Base-by-base conservation (phyloP, 2,329 filamentous ascomycete species). In the Xylariaceae sp. region DNA sequence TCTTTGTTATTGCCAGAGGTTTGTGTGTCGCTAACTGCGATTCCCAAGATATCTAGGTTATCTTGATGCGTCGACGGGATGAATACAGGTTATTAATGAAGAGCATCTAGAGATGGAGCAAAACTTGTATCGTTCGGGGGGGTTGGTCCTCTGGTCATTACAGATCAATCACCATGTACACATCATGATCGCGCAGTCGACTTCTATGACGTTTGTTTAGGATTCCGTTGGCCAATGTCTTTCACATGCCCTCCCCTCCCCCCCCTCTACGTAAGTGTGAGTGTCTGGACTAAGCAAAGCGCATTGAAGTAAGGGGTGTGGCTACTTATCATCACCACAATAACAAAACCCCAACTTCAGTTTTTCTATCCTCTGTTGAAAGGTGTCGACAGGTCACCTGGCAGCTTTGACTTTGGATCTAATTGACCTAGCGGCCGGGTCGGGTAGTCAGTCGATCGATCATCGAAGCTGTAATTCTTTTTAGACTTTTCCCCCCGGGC, bases 161-260 rank as follows among this genome's bases (percentile, higher is more conserved):
- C 6, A 12, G 42, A 19, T 19, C 2, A 19, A 19, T 19, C 19
- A 19, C 19, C 19, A 37, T 49, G 19, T 40, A 30, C n/a, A 34
- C 48, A 29, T 3, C n/a, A 39, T 12, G 27, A 44, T 44, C 26
- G 8, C 4, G 4, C 7, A 30, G n/a, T 11, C 6, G 4, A n/a
- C 8, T 27, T 40, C 52, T 44, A 55, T 55, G 53, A 55, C 53
- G 53, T 39, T 12, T 19, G 19, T 12, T 8, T 8, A 45, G 30
- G 27, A 6, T 19, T 4, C 26, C 29, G 19, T 19, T 19, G 12
- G 26, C 31, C 32, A 55, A 9, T 35, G n/a, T 42, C 31, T 8
- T 35, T 47, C 12, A 4, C 37, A 19, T 27, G 7, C n/a, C 42
- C 6, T 19, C 19, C 11, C 19, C n/a, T n/a, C 26, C n/a, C 19